A percentile compares a stretch with the other conserved stretches of the same genome.
phyloP scores from a whole-genome alignment of 345 rosid genomes.

The Garcia nutans region DNA sequence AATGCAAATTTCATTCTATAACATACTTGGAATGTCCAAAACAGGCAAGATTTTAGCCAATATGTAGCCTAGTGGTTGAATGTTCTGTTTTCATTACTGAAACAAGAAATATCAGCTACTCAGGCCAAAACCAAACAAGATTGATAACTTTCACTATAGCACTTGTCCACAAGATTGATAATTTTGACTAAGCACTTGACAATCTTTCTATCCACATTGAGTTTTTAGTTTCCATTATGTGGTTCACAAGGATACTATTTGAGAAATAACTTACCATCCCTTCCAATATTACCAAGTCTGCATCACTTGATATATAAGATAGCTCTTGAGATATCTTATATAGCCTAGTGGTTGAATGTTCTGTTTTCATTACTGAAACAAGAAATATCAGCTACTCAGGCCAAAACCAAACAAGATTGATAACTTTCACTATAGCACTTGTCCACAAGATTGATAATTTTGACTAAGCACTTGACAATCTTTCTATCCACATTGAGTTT shows the following conservation, averaged over 20 bases:
- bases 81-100: neutral
- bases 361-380: too few species aligned
- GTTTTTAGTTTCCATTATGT: neutral
- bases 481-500: neutral
- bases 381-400: too few species aligned
- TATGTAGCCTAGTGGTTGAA: neutral
- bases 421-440: neutral
- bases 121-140: neutral
- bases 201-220: neutral
- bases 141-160: neutral
- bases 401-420: neutral
- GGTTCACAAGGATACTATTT: neutral
- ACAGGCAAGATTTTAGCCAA: neutral
- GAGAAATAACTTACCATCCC: slow-evolving; percentile 77
- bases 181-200: neutral
- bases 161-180: neutral
- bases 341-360: too few species aligned
- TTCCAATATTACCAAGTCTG: slow-evolving; percentile 89
- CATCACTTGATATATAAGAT: slow-evolving; percentile 79
- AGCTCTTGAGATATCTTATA: slow-evolving; percentile 90
- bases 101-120: neutral
- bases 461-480: neutral
- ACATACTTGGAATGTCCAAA: neutral
- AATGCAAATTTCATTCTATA: too few species aligned
- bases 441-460: neutral